A percentile compares a stretch with the other conserved stretches of the same genome.
phyloP scores from a whole-genome alignment of 2,329 filamentous ascomycete species.

The Trichophaea hybrida region DNA sequence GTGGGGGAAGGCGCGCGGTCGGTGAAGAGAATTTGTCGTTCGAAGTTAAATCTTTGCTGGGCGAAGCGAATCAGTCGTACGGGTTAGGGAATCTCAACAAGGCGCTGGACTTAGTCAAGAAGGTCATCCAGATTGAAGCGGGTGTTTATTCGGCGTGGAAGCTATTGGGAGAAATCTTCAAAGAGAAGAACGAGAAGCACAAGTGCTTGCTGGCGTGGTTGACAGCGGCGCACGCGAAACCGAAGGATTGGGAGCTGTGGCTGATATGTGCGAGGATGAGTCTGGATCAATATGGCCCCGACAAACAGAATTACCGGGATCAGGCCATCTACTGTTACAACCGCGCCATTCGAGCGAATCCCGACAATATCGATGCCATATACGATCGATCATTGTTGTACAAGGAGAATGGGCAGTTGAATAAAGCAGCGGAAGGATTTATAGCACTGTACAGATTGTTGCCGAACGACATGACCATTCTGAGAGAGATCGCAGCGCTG shows the following conservation, averaged over 20 bases:
- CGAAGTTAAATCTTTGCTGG: slow-evolving; percentile 55
- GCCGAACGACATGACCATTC: slow-evolving; percentile 36
- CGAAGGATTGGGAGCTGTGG: slow-evolving; percentile 47
- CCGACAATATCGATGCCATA: slow-evolving; percentile 43
- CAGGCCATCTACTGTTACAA: slow-evolving; percentile 47
- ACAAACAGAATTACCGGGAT: slow-evolving; percentile 36
- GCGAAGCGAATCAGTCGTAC: slow-evolving; percentile 53
- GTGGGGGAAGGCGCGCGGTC: slow-evolving; percentile 21
- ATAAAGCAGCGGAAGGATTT: slow-evolving; percentile 37
- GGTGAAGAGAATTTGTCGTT: slow-evolving; percentile 25
- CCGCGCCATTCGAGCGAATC: slow-evolving; percentile 44
- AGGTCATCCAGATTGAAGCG: slow-evolving; percentile 54
- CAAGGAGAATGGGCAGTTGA: slow-evolving; percentile 41
- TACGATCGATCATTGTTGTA: slow-evolving; percentile 46
- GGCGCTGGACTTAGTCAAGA: slow-evolving; percentile 44
- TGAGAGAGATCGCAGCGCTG: slow-evolving; percentile 30
- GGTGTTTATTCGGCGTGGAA: slow-evolving; percentile 53
- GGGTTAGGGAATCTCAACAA: slow-evolving; percentile 46
- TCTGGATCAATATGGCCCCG: slow-evolving; percentile 36
- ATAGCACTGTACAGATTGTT: slow-evolving; percentile 42
- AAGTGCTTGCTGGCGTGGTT: slow-evolving; percentile 47
- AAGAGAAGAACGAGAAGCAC: slow-evolving; percentile 44
- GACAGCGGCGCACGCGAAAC: slow-evolving; percentile 48
- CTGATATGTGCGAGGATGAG: slow-evolving; percentile 45
- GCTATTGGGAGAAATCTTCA: slow-evolving; percentile 45